Evolutionary conservation across 176 grass and related monocot species (phyloP).

Genomic region (Oryza glaberrima): DNA sequence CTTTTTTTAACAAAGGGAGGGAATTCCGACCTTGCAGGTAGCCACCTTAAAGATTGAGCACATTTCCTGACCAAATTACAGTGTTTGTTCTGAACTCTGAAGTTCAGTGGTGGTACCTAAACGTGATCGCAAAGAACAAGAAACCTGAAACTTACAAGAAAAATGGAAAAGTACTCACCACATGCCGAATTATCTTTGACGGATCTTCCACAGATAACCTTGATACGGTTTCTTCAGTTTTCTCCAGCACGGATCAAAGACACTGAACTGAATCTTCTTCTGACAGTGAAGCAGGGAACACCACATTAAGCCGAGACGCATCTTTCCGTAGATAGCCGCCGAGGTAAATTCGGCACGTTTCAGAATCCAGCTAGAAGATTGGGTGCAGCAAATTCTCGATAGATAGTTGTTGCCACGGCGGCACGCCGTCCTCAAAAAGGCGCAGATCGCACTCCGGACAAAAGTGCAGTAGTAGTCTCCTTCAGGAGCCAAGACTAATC

Average conservation of each 20-base stretch:
- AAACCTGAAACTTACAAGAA: neutral
- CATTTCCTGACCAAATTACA: neutral
- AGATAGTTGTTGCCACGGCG: neutral
- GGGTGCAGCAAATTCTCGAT: neutral
- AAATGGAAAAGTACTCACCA: neutral
- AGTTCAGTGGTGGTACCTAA: neutral
- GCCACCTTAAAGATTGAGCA: neutral
- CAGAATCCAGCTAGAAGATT: neutral
- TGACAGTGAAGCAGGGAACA: neutral
- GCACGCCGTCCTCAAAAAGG: slow-evolving; percentile 6
- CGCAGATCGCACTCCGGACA: neutral
- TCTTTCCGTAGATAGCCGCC: neutral
- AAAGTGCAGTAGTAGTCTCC: neutral
- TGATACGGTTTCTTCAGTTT: neutral
- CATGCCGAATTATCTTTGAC: neutral
- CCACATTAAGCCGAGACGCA: neutral
- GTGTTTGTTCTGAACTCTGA: neutral
- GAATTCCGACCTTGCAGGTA: neutral
- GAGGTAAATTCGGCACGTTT: slow-evolving; percentile 22
- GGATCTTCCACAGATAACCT: neutral
- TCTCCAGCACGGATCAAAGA: neutral
- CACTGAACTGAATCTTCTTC: slow-evolving; percentile 12
- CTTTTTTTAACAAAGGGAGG: neutral
- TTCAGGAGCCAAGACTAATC: neutral
- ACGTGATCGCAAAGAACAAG: neutral